Evolutionary conservation across 2,329 filamentous ascomycete genomes (phyloP).

Genomic region (Aureobasidium sp.): DNA sequence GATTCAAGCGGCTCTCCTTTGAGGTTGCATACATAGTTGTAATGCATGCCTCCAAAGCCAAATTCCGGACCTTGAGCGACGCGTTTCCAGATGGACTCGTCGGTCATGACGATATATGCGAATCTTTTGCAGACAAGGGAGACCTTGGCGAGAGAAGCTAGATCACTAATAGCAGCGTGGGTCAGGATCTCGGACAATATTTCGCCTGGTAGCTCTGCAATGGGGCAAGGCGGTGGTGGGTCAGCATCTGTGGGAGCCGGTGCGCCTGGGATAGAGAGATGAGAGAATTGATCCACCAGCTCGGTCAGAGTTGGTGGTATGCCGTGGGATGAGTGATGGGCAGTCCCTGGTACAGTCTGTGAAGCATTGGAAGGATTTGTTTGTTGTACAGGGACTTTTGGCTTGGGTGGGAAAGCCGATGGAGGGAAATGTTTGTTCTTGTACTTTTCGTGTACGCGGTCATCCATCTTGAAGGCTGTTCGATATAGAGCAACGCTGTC

Average conservation of each 20-base stretch:
- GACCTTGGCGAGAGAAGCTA: conserved; percentile 68
- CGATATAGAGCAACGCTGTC: conserved; percentile 85
- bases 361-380: conserved; percentile 44
- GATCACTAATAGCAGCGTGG: conserved; percentile 64
- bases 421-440: conserved; percentile 84
- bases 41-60: conserved; percentile 79
- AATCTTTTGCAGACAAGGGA: conserved; percentile 79
- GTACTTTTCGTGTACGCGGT: conserved; percentile 75
- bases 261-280: conserved; percentile 59
- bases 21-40: conserved; percentile 61
- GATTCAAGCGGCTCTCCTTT: conserved; percentile 38
- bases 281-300: conserved; percentile 69
- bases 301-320: conserved; percentile 52
- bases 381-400: conserved; percentile 21
- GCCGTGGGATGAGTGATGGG: conserved; percentile 49
- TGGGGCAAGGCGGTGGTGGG: conserved; percentile 68
- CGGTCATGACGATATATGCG: conserved; percentile 75
- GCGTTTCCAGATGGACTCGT: conserved; percentile 79
- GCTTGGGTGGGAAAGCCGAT: conserved; percentile 46
- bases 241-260: conserved; percentile 65
- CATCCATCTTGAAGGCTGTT: conserved; percentile 83
- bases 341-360: conserved; percentile 45
- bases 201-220: conserved; percentile 72
- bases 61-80: conserved; percentile 63
- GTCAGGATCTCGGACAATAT: conserved; percentile 72